These are phyloP conservation scores for Seiridium cupressi DNA, from an alignment of 2,329 filamentous ascomycete species.

Conservation along the genomic window DNA sequence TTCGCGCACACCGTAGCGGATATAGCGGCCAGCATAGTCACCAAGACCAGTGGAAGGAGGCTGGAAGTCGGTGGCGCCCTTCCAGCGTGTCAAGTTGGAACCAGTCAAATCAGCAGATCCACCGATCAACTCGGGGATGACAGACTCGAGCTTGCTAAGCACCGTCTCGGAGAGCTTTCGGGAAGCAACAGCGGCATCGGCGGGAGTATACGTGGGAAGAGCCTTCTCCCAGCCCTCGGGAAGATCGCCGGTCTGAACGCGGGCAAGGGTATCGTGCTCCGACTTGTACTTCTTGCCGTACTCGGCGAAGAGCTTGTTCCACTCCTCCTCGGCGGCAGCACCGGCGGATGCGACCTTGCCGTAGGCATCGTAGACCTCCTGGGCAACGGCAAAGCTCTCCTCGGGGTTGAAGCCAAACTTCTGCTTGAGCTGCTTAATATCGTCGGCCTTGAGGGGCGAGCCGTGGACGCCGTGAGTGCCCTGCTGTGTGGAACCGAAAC, in stretches of 20 bases:
- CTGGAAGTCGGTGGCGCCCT: slow-evolving; percentile 96
- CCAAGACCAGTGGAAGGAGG: slow-evolving; percentile 82
- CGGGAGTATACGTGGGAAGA: slow-evolving; percentile 86
- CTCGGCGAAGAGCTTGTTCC: slow-evolving; percentile 89
- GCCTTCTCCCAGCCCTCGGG: slow-evolving; percentile 95
- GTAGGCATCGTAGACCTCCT: slow-evolving; percentile 92
- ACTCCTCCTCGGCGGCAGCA: slow-evolving; percentile 87
- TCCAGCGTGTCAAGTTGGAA: slow-evolving; percentile 98
- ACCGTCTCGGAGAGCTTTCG: slow-evolving; percentile 96
- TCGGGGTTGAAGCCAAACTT: slow-evolving; percentile 96
- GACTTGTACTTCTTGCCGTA: slow-evolving; percentile 76
- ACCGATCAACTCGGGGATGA: slow-evolving; percentile 86
- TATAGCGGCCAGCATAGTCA: slow-evolving; percentile 86
- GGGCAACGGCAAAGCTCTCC: slow-evolving; percentile 87
- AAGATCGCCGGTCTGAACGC: slow-evolving; percentile 78
- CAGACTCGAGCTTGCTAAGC: slow-evolving; percentile 79
- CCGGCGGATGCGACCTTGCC: slow-evolving; percentile 81
- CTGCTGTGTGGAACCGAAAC: slow-evolving; percentile 89
- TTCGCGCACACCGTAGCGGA: slow-evolving; percentile 90
- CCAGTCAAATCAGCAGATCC: slow-evolving; percentile 97
- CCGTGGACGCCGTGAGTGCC: slow-evolving; percentile 96
- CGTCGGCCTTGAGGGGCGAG: slow-evolving; percentile 90
- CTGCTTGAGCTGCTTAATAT: slow-evolving; percentile 89
- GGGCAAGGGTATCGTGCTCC: slow-evolving; percentile 76
- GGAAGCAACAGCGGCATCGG: slow-evolving; percentile 81